Conservation (phyloP, 2,329 filamentous ascomycete species). For the Teratosphaeria gauchensis region DNA sequence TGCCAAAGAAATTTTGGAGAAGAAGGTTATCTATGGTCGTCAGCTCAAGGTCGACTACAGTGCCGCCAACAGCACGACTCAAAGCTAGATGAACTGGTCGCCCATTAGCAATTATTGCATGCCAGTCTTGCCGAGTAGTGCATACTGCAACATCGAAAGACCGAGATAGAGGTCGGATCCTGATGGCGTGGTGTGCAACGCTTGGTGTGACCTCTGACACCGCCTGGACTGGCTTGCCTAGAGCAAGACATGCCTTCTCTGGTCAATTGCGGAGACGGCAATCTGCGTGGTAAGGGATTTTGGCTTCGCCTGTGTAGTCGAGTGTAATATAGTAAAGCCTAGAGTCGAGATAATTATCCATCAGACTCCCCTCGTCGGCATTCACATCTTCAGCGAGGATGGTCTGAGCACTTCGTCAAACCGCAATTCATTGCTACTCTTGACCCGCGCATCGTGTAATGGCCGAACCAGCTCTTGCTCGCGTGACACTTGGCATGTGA, state of each 20-base stretch:
- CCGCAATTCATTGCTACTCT: too few species aligned
- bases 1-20: slow-evolving; percentile 48
- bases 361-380: not conserved
- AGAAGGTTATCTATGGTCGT: slow-evolving; percentile 56
- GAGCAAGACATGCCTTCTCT: too few species aligned
- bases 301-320: not conserved
- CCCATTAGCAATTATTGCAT: not conserved
- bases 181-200: too few species aligned
- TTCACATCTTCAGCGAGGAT: not conserved
- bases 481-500: not conserved
- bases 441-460: too few species aligned
- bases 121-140: not conserved
- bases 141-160: not conserved
- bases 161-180: too few species aligned
- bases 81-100: not conserved
- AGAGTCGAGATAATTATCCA: not conserved
- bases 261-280: not conserved
- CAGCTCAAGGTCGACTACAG: slow-evolving; percentile 56
- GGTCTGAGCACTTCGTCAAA: not conserved
- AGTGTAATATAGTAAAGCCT: slow-evolving; percentile 1
- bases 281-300: not conserved
- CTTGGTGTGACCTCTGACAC: too few species aligned
- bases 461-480: not conserved
- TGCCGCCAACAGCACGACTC: not conserved
- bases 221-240: too few species aligned